Evolutionary conservation across 2,329 filamentous ascomycete genomes (phyloP), one percentile per base, ranked within the genome.

Genomic region (Fusarium equiseti): DNA sequence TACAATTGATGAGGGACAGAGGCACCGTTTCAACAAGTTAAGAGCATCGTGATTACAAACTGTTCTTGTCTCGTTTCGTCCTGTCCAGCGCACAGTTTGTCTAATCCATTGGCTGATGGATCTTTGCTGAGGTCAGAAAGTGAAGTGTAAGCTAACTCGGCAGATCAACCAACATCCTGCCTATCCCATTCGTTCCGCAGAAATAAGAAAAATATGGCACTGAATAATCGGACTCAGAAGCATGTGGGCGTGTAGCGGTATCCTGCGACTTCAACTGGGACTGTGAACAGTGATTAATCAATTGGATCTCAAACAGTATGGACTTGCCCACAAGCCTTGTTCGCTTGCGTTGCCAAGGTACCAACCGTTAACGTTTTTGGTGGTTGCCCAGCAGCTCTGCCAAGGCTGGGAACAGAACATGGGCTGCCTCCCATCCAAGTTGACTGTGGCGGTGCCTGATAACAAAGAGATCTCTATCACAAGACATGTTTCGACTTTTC

Each of bases 311-410:
- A 60, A 72, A 63, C 65, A 63, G 44, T 64, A 42, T 55, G 51
- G 54, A 72, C 65, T 70, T 72, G 24, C 29, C 20, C 16, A 20
- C 32, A 58, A 51, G 58, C 48, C 48, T 46, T 70, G 57, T 45
- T 72, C 69, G 69, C 53, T 72, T 72, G 58, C 61, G 69, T 70
- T 71, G 69, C 57, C 62, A 68, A 72, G 69, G 69, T 70, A 66
- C 55, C 58, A 24, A 55, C 38, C 69, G 54, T 72, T 64, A 70
- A 69, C 55, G 67, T 43, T 59, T 29, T 40, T 45, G 46, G 56
- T 66, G 31, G 68, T 72, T 72, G 69, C 69, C 61, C 43, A 45
- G 69, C 66, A 70, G 61, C 61, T 70, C 29, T 57, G 69, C 69
- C 69, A 72, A 71, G 55, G 56, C 61, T 72, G 52, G 32, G 50